phyloP scores from a whole-genome alignment of 495 filamentous ascomycete genomes.

The Penicillium simplicissimum region DNA sequence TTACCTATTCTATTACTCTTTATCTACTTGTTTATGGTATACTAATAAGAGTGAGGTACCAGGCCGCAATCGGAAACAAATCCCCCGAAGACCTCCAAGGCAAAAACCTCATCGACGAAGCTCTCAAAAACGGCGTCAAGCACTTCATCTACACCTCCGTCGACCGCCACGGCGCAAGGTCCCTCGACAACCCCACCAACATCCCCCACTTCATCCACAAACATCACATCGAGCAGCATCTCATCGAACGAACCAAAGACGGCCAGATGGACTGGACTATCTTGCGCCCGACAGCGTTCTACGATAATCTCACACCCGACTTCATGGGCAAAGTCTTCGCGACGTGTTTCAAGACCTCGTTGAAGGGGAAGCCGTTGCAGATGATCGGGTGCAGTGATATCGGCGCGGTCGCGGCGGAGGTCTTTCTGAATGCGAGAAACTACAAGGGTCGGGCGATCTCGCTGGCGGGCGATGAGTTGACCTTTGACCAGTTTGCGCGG shows the following conservation, averaged over 20 bases:
- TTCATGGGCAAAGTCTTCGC: slow-evolving; percentile 62
- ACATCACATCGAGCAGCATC: slow-evolving; percentile 63
- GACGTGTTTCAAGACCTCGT: slow-evolving; percentile 47
- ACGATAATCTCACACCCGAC: slow-evolving; percentile 62
- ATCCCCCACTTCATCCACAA: slow-evolving; percentile 66
- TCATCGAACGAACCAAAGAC: slow-evolving; percentile 43
- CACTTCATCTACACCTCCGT: slow-evolving; percentile 69
- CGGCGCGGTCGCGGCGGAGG: slow-evolving; percentile 62
- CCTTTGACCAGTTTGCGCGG: slow-evolving; percentile 46
- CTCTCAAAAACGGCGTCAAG: slow-evolving; percentile 56
- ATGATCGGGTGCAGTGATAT: slow-evolving; percentile 61
- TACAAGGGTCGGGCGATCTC: slow-evolving; percentile 50
- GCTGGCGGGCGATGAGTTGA: slow-evolving; percentile 62
- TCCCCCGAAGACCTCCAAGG: slow-evolving; percentile 61
- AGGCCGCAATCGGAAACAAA: slow-evolving; percentile 44
- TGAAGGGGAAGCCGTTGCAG: slow-evolving; percentile 57
- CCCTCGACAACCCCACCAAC: slow-evolving; percentile 55
- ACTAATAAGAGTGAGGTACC: slow-evolving; percentile 1
- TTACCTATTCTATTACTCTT: background rate
- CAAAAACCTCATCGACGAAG: slow-evolving; percentile 59
- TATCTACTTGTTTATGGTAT: background rate
- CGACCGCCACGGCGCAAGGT: slow-evolving; percentile 66
- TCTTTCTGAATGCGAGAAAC: slow-evolving; percentile 52
- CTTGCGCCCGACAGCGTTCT: slow-evolving; percentile 65
- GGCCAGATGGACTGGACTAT: slow-evolving; percentile 60